phyloP scores from a whole-genome alignment of 1,284 basidiomycete genomes.

The Chalciporus sp. region DNA sequence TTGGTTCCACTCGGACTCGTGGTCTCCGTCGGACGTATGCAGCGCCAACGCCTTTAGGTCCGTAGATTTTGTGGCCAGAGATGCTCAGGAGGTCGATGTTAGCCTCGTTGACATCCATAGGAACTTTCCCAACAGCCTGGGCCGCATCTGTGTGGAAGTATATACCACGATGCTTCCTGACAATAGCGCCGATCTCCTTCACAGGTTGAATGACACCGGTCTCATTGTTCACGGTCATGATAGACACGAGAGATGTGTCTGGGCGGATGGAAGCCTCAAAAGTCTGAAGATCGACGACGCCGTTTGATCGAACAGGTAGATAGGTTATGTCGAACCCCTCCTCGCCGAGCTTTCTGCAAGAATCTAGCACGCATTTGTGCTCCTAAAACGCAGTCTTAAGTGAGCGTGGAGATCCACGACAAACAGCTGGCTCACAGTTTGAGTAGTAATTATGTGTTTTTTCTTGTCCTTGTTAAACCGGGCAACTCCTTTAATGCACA shows the following conservation, averaged over 20 bases:
- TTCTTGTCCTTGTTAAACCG: conserved; percentile 92
- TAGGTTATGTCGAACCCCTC: conserved; percentile 99
- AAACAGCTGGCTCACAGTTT: conserved; percentile 63
- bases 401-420: conserved; percentile 1
- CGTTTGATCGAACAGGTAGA: conserved; percentile 89
- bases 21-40: conserved; percentile 94
- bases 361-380: conserved; percentile 99
- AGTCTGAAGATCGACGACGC: conserved; percentile 76
- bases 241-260: conserved; percentile 86
- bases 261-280: conserved; percentile 86
- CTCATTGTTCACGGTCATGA: conserved; percentile 99
- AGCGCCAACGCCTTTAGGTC: conserved; percentile 96
- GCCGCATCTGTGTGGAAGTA: conserved; percentile 99
- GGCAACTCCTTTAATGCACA: conserved; percentile 97
- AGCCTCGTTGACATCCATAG: conserved; percentile 92
- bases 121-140: conserved; percentile 92
- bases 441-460: conserved; percentile 88
- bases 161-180: conserved; percentile 83
- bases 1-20: conserved; percentile 92
- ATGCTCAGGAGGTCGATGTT: conserved; percentile 97
- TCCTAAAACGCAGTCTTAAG: conserved; percentile 61
- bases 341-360: conserved; percentile 92
- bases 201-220: conserved; percentile 98
- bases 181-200: conserved; percentile 89
- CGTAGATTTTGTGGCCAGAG: conserved; percentile 98